Base-by-base conservation (phyloP, 2,329 filamentous ascomycete genomes). In the Fusarium duplospermum region DNA sequence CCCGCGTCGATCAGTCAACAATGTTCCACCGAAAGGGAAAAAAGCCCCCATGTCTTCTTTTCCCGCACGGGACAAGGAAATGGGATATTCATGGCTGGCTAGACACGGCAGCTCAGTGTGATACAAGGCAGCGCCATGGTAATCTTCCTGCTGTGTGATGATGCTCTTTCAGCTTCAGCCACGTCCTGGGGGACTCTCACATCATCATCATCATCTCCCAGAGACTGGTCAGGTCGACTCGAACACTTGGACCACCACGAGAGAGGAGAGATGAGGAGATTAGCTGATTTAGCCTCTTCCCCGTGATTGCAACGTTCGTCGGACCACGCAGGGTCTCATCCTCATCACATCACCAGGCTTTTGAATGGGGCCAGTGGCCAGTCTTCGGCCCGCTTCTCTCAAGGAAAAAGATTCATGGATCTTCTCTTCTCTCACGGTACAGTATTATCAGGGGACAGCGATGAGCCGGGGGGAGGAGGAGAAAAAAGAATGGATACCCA, bases 301-400 rank as follows among this genome's bases (percentile, higher is more conserved):
- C 52, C 52, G 29, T 56, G 29, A 35, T 33, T 42, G 54, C n/a
- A 67, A 58, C 67, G 58, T 61, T 70, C 45, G 45, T 35, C 22
- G 62, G 24, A 66, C 65, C 62, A 63, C 56, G 38, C 38, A 73
- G 66, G 71, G 70, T 58, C 70, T 50, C 62, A 61, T 22, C 61
- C n/a, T 27, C 36, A 35, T 36, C 35, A 42, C 38, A 42, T 42
- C 38, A 64, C 50, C 47, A 36, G 45, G 42, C 45, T 38, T 29
- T 14, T 42, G 22, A 31, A 40, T 36, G 36, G 18, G 24, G 29
- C 36, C 36, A 64, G 40, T 38, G 20, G 27, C 50, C 20, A 31
- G 11, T 27, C 22, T 6, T 22, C 29, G 29, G 24, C 31, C 35
- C 20, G 29, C 54, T 24, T 24, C 33, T 31, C 45, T 35, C 45